phyloP scores from a whole-genome alignment of 768 basidiomycete genomes.

The Pleurotus citrinopileatus region DNA sequence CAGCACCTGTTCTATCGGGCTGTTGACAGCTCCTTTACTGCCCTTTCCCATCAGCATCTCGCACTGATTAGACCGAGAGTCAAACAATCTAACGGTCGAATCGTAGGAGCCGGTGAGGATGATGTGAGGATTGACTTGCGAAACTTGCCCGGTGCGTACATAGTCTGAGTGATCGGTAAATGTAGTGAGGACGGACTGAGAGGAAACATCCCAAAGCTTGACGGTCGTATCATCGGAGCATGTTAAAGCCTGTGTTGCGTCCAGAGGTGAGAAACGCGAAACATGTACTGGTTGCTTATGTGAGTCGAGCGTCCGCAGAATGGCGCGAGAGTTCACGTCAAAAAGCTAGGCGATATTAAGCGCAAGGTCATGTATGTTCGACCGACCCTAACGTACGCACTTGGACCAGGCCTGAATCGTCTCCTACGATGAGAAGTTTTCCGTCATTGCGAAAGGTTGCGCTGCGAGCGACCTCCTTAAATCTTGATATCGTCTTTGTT shows the following conservation, averaged over 20 bases:
- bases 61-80: conserved; percentile 77
- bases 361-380: background rate
- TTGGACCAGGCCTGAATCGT: conserved; percentile 89
- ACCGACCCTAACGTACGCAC: conserved; percentile 35
- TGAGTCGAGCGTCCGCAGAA: conserved; percentile 86
- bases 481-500: conserved; percentile 92
- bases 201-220: conserved; percentile 93
- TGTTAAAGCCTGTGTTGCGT: conserved; percentile 83
- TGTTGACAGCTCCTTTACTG: conserved; percentile 29
- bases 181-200: conserved; percentile 73
- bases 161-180: conserved; percentile 92
- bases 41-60: conserved; percentile 77
- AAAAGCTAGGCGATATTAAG: conserved; percentile 59
- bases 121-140: conserved; percentile 77
- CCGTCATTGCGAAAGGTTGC: conserved; percentile 90
- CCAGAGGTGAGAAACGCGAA: conserved; percentile 82
- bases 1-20: conserved; percentile 89
- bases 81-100: conserved; percentile 84
- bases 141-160: conserved; percentile 89
- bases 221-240: conserved; percentile 97
- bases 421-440: conserved; percentile 92
- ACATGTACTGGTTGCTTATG: conserved; percentile 98
- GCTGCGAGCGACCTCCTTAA: conserved; percentile 93
- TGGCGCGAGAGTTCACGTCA: conserved; percentile 90
- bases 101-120: conserved; percentile 95